phyloP scores from a whole-genome alignment of 2,329 filamentous ascomycete genomes.

The Cytospora paraplurivora region DNA sequence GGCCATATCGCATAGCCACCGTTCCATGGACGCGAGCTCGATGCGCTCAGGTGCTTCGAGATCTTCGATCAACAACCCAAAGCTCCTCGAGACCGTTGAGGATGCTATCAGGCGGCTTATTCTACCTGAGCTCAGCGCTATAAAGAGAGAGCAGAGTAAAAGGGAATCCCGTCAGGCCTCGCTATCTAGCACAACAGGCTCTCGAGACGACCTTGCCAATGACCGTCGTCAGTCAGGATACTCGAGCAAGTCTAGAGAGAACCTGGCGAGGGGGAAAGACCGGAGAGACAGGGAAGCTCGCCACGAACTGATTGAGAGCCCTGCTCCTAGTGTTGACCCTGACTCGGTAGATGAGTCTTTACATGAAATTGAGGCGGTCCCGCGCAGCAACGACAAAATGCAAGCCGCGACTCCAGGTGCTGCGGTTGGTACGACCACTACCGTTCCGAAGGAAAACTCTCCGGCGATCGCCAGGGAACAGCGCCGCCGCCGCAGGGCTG shows the following conservation, averaged over 20 bases:
- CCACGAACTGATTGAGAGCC: constrained; percentile 55
- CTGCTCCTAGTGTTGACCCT: constrained; percentile 50
- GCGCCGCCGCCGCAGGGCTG: constrained; percentile 54
- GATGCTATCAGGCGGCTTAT: constrained; percentile 90
- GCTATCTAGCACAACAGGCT: constrained; percentile 56
- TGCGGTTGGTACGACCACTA: constrained; percentile 42
- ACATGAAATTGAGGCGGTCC: constrained; percentile 48
- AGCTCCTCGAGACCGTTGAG: constrained; percentile 86
- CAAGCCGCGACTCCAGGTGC: constrained; percentile 50
- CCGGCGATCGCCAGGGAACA: constrained; percentile 54
- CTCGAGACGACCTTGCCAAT: constrained; percentile 58
- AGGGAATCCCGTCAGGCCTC: constrained; percentile 72
- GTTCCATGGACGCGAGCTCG: constrained; percentile 58
- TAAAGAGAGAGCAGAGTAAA: constrained; percentile 88
- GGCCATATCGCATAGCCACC: constrained; percentile 55
- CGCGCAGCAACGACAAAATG: constrained; percentile 48
- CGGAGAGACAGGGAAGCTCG: constrained; percentile 56
- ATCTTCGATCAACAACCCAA: constrained; percentile 89
- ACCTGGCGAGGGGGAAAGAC: constrained; percentile 44
- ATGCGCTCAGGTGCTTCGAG: constrained; percentile 53
- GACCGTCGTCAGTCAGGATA: constrained; percentile 57
- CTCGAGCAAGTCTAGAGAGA: constrained; percentile 58
- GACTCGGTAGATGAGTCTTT: constrained; percentile 47
- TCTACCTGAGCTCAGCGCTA: constrained; percentile 83
- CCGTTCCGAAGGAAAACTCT: constrained; percentile 43